Conservation (phyloP, 1,284 basidiomycete genomes). For the Austroboletus niveus region DNA sequence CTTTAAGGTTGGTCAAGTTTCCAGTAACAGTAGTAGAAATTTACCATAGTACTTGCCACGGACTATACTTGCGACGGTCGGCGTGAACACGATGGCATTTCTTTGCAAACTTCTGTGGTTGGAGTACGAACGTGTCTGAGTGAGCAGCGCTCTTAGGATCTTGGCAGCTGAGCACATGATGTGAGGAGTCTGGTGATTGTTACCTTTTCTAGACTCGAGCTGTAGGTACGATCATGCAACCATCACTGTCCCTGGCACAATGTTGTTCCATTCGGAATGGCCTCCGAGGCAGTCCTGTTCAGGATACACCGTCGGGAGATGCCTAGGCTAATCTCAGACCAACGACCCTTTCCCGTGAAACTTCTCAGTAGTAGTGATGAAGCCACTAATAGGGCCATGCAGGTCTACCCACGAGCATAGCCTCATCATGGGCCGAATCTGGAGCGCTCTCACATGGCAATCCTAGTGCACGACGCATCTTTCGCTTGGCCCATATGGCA, state of each 20-base stretch:
- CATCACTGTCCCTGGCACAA: no score
- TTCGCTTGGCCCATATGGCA: background rate
- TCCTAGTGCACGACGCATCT: background rate
- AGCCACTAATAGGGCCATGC: no score
- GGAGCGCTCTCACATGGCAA: background rate
- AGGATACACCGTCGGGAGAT: background rate
- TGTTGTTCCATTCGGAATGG: no score
- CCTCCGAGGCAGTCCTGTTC: no score
- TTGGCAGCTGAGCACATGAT: background rate
- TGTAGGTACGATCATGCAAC: no score
- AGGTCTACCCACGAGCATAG: background rate
- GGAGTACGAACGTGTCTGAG: constrained; percentile 16
- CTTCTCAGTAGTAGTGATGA: background rate
- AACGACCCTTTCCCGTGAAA: background rate
- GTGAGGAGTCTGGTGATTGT: background rate
- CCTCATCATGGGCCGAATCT: background rate
- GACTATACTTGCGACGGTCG: no score
- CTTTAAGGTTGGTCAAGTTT: no score
- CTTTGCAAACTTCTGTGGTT: background rate
- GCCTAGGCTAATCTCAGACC: no score
- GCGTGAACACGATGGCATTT: background rate
- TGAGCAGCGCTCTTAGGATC: background rate
- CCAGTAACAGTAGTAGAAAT: no score
- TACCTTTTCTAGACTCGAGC: no score
- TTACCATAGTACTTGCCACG: no score